Percentiles rank a stretch among this genome's conserved stretches.
Conservation (phyloP, 2,329 filamentous ascomycete species). For the Trichoderma polysporum region DNA sequence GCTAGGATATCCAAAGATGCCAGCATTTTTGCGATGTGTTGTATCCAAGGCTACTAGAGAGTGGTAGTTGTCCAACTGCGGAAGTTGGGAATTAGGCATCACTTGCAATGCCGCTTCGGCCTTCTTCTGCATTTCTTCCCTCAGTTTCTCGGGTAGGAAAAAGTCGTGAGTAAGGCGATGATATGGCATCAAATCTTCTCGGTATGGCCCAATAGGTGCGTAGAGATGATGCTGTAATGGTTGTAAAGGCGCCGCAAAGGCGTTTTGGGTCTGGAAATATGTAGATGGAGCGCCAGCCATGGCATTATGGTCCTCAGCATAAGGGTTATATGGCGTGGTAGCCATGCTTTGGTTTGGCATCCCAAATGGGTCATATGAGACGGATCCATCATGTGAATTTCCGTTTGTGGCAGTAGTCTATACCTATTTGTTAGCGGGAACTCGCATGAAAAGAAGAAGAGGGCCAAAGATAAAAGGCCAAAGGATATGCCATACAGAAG, state of each 20-base stretch:
- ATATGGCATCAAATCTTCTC: constrained; percentile 77
- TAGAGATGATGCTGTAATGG: constrained; percentile 91
- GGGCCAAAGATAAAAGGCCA: neutral
- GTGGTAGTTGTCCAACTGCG: constrained; percentile 84
- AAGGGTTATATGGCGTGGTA: constrained; percentile 66
- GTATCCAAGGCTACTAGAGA: constrained; percentile 88
- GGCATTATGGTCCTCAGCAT: constrained; percentile 67
- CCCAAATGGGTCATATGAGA: constrained; percentile 62
- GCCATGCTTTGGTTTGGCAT: constrained; percentile 55
- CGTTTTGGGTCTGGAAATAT: constrained; percentile 64
- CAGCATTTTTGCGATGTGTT: constrained; percentile 72
- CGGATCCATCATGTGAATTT: constrained; percentile 44
- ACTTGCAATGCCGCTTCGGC: constrained; percentile 81
- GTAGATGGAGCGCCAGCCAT: constrained; percentile 57
- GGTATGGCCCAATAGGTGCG: constrained; percentile 78
- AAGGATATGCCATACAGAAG: constrained; percentile 39
- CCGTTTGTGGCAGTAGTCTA: constrained; percentile 48
- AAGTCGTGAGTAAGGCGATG: constrained; percentile 87
- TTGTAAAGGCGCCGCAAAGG: constrained; percentile 55
- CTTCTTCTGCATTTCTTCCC: constrained; percentile 88
- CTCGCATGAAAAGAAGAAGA: neutral
- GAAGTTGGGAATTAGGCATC: constrained; percentile 73
- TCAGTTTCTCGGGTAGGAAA: constrained; percentile 81
- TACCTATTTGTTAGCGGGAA: neutral
- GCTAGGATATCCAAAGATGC: constrained; percentile 81